Base-by-base conservation (phyloP, 83 land plant genomes). In the Picea mariana region DNA sequence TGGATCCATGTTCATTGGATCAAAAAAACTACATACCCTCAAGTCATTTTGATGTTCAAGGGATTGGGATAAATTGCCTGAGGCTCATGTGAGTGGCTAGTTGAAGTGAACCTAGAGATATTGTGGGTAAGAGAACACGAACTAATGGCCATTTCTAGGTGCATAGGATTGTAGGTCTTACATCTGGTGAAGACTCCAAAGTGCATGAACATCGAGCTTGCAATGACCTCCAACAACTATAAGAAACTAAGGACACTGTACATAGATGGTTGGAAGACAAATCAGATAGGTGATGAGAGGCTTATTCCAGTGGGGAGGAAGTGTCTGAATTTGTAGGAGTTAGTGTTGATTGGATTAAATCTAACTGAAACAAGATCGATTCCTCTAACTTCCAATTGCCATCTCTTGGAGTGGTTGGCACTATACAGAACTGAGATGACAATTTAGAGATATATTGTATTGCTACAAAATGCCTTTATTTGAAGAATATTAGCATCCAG, bases 401-500 rank as follows among this genome's bases (percentile, higher is more conserved):
- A 15, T 26, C 82, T 73, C 0, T 68, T 95, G 66, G 95, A 95
- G 69, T 67, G 97, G 31, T 82, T 95, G 62, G 97, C 97, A 1
- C 80, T 95, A 8, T 95, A 93, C 73, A 87, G 90, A 11, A 91
- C 91, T 81, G 92, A 86, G 27, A 88, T 90, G 0, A 83, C 91
- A 97, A 96, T 79, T 38, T 80, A 0, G 99, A 96, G 85, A 89
- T 96, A 13, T 84, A 90, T 5, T 93, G 93, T 71, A 89, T 96
- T 13, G 95, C 95, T 11, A 80, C 78, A 9, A 94, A 87, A 73
- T 93, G 89, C 81, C 24, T 68, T 5, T 83, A 93, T 18, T 77
- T 96, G 81, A 94, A 89, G 88, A 96, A 94, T 86, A 88, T 96
- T 6, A 91, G 95, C 79, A 93, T 96, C 75, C 92, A 90, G 85